phyloP scores from a whole-genome alignment of 495 filamentous ascomycete genomes.

The Venustampulla echinocandica region DNA sequence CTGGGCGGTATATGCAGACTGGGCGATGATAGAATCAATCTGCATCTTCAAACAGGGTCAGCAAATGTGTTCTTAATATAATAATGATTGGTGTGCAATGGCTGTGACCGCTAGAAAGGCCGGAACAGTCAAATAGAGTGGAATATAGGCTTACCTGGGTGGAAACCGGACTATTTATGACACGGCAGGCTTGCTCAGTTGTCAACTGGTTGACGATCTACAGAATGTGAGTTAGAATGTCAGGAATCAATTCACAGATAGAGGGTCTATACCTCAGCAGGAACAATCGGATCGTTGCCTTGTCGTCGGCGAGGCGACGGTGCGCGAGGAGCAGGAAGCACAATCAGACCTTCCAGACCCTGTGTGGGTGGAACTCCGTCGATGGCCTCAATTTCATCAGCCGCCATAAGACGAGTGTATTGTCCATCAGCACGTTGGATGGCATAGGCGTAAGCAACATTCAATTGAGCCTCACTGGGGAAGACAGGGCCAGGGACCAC shows the following conservation, averaged over 20 bases:
- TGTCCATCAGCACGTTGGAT: slow-evolving; percentile 43
- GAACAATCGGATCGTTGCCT: slow-evolving; percentile 4
- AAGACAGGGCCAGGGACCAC: slow-evolving; percentile 10
- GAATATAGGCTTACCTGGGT: no score
- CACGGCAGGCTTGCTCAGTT: no score
- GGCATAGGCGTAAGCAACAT: slow-evolving; percentile 14
- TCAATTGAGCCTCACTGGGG: slow-evolving; percentile 1
- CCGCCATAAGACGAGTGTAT: slow-evolving; percentile 53
- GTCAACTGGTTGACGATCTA: no score
- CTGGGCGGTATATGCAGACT: no score
- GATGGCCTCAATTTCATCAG: slow-evolving; percentile 44
- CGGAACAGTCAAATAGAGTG: no score
- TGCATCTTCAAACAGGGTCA: slow-evolving; percentile 3
- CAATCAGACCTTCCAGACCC: slow-evolving; percentile 29
- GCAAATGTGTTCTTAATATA: background rate
- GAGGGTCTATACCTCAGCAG: slow-evolving; percentile 6
- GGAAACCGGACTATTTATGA: no score
- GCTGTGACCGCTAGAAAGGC: background rate
- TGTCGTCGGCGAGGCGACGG: slow-evolving; percentile 17
- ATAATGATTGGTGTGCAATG: background rate
- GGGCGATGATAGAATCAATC: slow-evolving; percentile 18
- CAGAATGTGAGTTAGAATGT: background rate
- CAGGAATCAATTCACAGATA: background rate
- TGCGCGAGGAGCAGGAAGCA: slow-evolving; percentile 32
- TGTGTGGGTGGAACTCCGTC: slow-evolving; percentile 27